phyloP scores from a whole-genome alignment of 805 yeast genomes.

The Sugiyamaella qingdaonensis region DNA sequence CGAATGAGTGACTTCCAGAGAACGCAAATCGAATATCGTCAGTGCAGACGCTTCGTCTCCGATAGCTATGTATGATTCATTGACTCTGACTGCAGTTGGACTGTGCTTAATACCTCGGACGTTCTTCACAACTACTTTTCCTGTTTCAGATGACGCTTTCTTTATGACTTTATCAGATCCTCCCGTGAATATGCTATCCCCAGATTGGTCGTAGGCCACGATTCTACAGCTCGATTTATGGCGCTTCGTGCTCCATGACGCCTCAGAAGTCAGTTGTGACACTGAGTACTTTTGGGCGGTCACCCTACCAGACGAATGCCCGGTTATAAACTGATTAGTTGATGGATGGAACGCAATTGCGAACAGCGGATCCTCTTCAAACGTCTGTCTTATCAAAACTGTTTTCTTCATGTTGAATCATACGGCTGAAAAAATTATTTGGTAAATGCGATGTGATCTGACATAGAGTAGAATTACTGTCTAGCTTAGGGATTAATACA shows the following conservation, averaged over 20 bases:
- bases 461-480: no score
- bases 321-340: constrained; percentile 57
- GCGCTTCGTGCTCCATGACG: constrained; percentile 78
- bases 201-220: constrained; percentile 59
- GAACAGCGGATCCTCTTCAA: constrained; percentile 47
- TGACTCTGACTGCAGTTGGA: constrained; percentile 30
- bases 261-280: constrained; percentile 34
- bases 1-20: constrained; percentile 46
- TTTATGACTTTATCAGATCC: constrained; percentile 82
- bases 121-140: constrained; percentile 65
- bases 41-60: constrained; percentile 71
- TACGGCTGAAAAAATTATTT: not conserved
- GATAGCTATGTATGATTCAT: constrained; percentile 32
- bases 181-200: constrained; percentile 57
- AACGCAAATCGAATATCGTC: constrained; percentile 53
- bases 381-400: constrained; percentile 24
- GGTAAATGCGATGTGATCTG: not conserved
- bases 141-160: constrained; percentile 64
- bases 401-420: not conserved
- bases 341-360: constrained; percentile 75
- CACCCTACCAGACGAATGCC: constrained; percentile 80
- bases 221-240: constrained; percentile 87
- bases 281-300: constrained; percentile 57
- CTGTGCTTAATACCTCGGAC: constrained; percentile 22
- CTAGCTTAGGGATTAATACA: no score